Base-by-base conservation (phyloP, 2,329 filamentous ascomycete species). In the Rhinocladiella similis region DNA sequence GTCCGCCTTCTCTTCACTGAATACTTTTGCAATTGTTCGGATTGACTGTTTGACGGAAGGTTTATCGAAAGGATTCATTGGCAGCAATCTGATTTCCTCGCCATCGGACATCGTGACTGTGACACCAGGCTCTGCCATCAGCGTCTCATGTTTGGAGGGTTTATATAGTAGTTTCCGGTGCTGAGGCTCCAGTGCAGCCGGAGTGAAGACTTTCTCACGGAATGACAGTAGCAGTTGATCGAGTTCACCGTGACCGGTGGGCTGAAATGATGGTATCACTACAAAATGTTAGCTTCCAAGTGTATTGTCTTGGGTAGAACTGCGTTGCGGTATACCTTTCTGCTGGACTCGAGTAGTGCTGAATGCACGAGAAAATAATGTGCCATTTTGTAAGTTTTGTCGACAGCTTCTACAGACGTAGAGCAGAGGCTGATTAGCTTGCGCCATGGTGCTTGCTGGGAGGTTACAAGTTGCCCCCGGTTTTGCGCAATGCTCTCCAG, bases 171-270 rank as follows among this genome's bases (percentile, higher is more conserved):
- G 67, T 39, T 66, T 68, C 56, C 68, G 69, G 54, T 77, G 75
- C 41, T 67, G 67, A 5, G 65, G 56, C 35, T 66, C 64, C 3
- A 78, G 69, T 36, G 70, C 69, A 47, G 67, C 68, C 25, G 75
- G 76, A 29, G 77, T 72, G 64, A 78, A 77, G 48, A 77, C 67
- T 39, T 73, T 70, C 58, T 76, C 64, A 61, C 75, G 75, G 65
- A 74, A 76, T 56, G 67, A 68, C 25, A 68, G 62, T 29, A 78
- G 69, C 47, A 72, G 66, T 42, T 70, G 61, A 61, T 77, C 70
- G 54, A 77, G 67, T 63, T 77, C 71, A 47, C 70, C 61, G 25
- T 73, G 74, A 14, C 69, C 68, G 47, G 73, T 73, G 13, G 70
- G 68, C 27, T 63, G 62, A 63, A 77, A 77, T 4, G 65, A 67